phyloP scores from a whole-genome alignment of 2,329 filamentous ascomycete species.

The Lachnellula hyalina region DNA sequence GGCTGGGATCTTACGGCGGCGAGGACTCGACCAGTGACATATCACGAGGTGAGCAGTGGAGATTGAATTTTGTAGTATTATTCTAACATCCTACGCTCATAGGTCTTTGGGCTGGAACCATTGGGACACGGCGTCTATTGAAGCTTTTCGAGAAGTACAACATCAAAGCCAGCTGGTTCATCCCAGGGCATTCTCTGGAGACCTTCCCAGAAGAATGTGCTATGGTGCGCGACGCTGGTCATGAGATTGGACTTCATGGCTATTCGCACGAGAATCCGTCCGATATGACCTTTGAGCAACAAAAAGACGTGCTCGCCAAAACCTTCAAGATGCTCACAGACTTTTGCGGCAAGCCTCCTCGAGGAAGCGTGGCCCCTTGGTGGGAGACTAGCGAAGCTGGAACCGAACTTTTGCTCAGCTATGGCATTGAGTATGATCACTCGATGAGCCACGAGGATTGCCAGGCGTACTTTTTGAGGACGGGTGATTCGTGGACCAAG shows the following conservation, averaged over 20 bases:
- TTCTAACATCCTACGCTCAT: background rate
- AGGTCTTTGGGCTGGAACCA: constrained; percentile 63
- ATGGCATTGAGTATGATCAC: constrained; percentile 67
- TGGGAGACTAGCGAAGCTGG: constrained; percentile 70
- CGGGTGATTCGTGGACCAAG: constrained; percentile 61
- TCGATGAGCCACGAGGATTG: constrained; percentile 62
- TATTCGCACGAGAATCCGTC: constrained; percentile 71
- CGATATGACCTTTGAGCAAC: constrained; percentile 68
- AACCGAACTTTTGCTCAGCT: constrained; percentile 57
- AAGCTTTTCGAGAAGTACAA: constrained; percentile 68
- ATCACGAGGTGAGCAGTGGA: constrained; percentile 48
- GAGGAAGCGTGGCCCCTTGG: constrained; percentile 68
- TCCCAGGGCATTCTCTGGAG: constrained; percentile 58
- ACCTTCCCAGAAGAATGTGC: constrained; percentile 62
- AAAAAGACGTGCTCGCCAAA: constrained; percentile 69
- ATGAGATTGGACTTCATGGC: constrained; percentile 63
- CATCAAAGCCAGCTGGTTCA: constrained; percentile 54
- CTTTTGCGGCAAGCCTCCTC: constrained; percentile 66
- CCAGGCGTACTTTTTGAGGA: constrained; percentile 58
- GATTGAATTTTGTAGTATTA: background rate
- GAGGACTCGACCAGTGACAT: constrained; percentile 70
- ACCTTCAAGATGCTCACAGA: constrained; percentile 66
- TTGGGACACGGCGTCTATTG: constrained; percentile 59
- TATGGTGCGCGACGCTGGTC: constrained; percentile 55
- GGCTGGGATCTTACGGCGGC: constrained; percentile 70